Evolutionary conservation across 768 basidiomycete species (phyloP), one percentile per base, ranked within the genome.

Genomic region (Termitomyces sp.): DNA sequence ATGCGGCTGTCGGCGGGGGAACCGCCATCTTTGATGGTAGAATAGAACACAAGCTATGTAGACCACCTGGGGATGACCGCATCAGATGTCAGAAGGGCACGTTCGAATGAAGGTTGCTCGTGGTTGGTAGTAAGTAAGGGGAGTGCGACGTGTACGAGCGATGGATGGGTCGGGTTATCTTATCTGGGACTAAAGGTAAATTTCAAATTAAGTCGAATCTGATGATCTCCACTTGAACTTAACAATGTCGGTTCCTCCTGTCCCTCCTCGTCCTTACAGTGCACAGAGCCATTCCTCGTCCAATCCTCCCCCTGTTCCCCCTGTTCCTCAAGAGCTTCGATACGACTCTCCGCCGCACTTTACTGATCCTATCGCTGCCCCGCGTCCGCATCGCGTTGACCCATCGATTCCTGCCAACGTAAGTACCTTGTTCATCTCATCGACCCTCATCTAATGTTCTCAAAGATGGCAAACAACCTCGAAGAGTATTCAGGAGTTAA

Each of bases 321-420:
- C 61, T 49, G 65, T 56, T 61, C 75, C 67, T 59, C 68, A 14
- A 63, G 61, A 55, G 68, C 68, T 37, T 27, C 66, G 59, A 12
- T 72, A 72, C 51, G 72, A 72, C 20, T 78, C 80, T 3, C 72
- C 69, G 0, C 83, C 78, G 16, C 83, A 84, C 60, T 82, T 77
- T 58, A 78, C 78, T 61, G 64, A 82, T 59, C 76, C 86, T 4
- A 69, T 89, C 20, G 79, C 79, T 2, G 88, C 88, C 0, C 88
- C 88, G 5, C 76, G 84, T 12, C 86, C 88, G 0, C 83, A 86
- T 62, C 79, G 82, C 39, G 56, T 86, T 13, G 82, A 86, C 62
- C 83, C 83, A 10, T 76, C 74, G 59, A 67, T 88, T 0, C 84
- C 86, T 20, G 77, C 79, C 32, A 85, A 87, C 65, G 88, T 86